Evolutionary conservation across 106 monocot species (phyloP).

Genomic region (Dendrobium officinale): DNA sequence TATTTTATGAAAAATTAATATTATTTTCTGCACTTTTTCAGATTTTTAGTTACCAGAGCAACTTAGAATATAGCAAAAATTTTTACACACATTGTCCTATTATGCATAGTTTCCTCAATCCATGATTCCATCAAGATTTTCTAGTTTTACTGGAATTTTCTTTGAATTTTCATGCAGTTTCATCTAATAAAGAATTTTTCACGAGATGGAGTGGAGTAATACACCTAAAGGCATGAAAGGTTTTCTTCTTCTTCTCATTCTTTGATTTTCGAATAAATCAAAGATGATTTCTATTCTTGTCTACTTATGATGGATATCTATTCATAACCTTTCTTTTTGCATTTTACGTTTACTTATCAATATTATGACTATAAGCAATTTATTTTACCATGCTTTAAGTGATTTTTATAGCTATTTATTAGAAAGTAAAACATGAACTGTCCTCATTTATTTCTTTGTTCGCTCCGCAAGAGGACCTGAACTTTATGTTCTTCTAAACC

Average conservation of each 20-base stretch:
- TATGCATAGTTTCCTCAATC: background rate
- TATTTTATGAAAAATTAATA: background rate
- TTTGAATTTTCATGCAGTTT: background rate
- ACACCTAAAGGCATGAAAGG: constrained; percentile 37
- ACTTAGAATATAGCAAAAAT: background rate
- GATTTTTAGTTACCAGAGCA: background rate
- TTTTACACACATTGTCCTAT: background rate
- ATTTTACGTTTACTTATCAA: background rate
- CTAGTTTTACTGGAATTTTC: background rate
- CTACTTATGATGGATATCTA: background rate
- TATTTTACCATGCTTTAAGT: background rate
- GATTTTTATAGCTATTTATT: background rate
- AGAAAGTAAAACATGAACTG: background rate
- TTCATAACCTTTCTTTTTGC: background rate
- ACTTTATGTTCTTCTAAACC: too few species aligned
- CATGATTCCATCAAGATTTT: background rate
- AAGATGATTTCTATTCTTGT: background rate
- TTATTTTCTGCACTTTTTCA: background rate
- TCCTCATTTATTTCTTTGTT: background rate
- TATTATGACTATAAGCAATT: background rate
- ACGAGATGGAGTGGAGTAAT: constrained; percentile 34
- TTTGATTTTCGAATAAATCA: background rate
- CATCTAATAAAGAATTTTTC: background rate
- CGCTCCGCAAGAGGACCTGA: too few species aligned
- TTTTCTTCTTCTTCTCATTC: constrained; percentile 2